Evolutionary conservation across 208 protist species (phyloP).

Genomic region (Sergeia podlipaevii): DNA sequence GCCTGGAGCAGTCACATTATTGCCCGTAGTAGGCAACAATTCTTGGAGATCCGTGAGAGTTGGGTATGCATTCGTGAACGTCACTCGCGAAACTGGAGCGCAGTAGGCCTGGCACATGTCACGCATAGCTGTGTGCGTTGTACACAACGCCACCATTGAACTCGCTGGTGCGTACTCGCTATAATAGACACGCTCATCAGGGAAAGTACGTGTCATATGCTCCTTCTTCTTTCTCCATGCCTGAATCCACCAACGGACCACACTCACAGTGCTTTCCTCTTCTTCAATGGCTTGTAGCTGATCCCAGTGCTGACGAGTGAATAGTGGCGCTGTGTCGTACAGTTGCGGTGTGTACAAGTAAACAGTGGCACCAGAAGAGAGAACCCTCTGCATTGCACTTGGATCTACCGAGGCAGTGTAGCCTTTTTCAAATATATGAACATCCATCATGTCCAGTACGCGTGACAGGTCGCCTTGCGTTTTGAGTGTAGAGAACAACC

Average conservation of each 20-base stretch:
- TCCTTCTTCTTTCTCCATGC: constrained; percentile 22
- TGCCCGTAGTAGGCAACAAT: constrained; percentile 7
- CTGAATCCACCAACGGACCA: constrained; percentile 17
- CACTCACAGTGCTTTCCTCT: neutral
- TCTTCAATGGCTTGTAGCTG: constrained; percentile 11
- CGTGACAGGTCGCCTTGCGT: neutral
- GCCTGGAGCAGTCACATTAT: too few species aligned
- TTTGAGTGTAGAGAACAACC: constrained; percentile 5
- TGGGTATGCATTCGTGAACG: neutral
- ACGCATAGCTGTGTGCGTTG: constrained; percentile 8
- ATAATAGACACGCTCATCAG: constrained; percentile 12
- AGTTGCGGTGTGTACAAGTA: constrained; percentile 20
- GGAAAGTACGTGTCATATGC: constrained; percentile 6
- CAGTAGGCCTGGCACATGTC: constrained; percentile 12
- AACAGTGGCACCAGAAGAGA: constrained; percentile 3
- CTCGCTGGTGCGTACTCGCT: constrained; percentile 12
- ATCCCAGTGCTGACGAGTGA: constrained; percentile 16
- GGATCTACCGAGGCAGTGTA: constrained; percentile 22
- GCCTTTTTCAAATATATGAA: constrained; percentile 32
- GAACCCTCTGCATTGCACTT: constrained; percentile 8
- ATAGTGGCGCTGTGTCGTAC: constrained; percentile 13
- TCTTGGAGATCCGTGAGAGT: neutral
- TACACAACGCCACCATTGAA: constrained; percentile 16
- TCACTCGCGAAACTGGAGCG: neutral
- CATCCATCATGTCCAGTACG: constrained; percentile 1